Evolutionary conservation across 1,284 basidiomycete genomes (phyloP), one percentile per base, ranked within the genome.

Genomic region (Tilletiaria anomala): DNA sequence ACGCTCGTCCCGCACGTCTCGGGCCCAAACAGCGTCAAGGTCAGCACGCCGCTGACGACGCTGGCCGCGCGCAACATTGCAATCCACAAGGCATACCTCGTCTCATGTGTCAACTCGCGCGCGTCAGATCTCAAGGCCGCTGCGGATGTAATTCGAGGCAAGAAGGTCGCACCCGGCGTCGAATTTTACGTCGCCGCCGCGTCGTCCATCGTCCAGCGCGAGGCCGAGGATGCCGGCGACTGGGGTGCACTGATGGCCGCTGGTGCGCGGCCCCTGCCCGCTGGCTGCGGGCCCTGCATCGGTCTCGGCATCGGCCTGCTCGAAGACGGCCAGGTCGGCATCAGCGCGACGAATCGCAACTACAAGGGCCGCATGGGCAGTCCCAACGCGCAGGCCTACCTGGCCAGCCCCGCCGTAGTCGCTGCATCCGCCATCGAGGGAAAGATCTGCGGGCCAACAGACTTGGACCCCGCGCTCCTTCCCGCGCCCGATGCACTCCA

Each of bases 281-380:
- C 91, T 0, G 93, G 91, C 1, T 99, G 93, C 63, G 93, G 91
- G 0, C 91, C 91, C 0, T 99, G 93, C 68, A 99, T 97, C 50
- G 93, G 93, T 17, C 75, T 97, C 4, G 91, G 91, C 3, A 80
- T 80, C 1, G 93, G 93, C 12, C 71, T 97, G 41, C 72, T 97
- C 18, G 80, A 94, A 66, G 89, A 96, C 58, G 91, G 91, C 3
- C 76, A 97, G 70, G 80, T 82, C 2, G 91, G 91, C 1, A 97
- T 99, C 66, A 89, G 84, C 55, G 91, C 93, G 5, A 97, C 91
- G 11, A 99, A 99, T 70, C 75, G 91, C 66, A 99, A 99, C 66
- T 99, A 96, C 72, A 97, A 99, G 72, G 91, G 91, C 4, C 75
- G 91, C 8, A 99, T 99, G 91, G 91, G 91, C 1, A 79, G 81